These are phyloP conservation scores for Blastobotrys persicus DNA, from an alignment of 1,139 yeast genomes.

Conservation along the genomic window DNA sequence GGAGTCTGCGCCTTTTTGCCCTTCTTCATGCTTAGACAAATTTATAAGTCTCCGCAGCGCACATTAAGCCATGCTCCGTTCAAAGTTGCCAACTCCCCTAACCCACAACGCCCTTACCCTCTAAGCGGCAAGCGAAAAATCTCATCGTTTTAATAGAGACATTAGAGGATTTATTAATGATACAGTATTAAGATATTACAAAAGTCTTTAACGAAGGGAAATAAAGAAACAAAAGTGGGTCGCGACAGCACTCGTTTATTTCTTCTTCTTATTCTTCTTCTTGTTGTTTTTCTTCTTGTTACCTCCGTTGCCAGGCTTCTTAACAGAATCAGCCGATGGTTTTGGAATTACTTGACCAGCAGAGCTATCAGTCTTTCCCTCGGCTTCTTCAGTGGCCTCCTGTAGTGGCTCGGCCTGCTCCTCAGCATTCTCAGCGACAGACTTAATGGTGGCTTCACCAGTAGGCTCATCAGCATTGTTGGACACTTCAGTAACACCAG, in stretches of 20 bases:
- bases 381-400: conserved; percentile 7
- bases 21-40: background rate
- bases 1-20: conserved; percentile 14
- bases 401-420: conserved; percentile 1
- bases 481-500: conserved; percentile 9
- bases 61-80: too few relatives aligned
- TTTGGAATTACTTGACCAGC: conserved; percentile 12
- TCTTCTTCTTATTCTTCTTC: conserved; percentile 26
- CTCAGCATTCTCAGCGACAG: conserved; percentile 8
- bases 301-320: conserved; percentile 14
- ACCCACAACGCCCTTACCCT: background rate
- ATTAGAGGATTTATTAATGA: background rate
- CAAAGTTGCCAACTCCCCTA: background rate
- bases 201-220: background rate
- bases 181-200: conserved; percentile 6
- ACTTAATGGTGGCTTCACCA: conserved; percentile 7
- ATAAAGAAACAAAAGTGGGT: background rate
- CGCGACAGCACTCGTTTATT: conserved; percentile 11
- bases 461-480: conserved; percentile 10
- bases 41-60: conserved; percentile 9
- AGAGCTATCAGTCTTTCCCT: conserved; percentile 8
- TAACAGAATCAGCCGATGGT: conserved; percentile 17
- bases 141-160: background rate
- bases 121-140: background rate
- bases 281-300: conserved; percentile 20